Percentiles rank a stretch among this genome's conserved stretches.
Evolutionary conservation across 2,329 filamentous ascomycete species (phyloP).

Genomic region (Fusarium stilboides): DNA sequence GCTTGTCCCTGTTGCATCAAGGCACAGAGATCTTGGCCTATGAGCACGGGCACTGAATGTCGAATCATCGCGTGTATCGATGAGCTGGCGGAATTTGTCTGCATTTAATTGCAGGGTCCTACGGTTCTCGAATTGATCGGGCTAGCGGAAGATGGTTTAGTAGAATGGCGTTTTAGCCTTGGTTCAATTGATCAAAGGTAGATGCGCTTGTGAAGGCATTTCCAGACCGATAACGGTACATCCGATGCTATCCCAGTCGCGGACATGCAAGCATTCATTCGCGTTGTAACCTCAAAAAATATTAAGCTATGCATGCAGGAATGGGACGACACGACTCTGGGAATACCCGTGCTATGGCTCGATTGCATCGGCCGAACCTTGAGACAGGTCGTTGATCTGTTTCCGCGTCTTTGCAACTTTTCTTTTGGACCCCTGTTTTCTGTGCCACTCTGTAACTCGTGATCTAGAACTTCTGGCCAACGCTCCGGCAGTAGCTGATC

Average conservation of each 20-base stretch:
- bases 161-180: not conserved
- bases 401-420: slow-evolving; percentile 1
- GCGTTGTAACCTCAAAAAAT: slow-evolving; percentile 22
- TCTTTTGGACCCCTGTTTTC: slow-evolving; percentile 29
- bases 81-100: slow-evolving; percentile 16
- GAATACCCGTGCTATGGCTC: slow-evolving; percentile 37
- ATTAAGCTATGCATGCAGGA: slow-evolving; percentile 40
- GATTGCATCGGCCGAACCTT: slow-evolving; percentile 30
- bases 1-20: slow-evolving; percentile 8
- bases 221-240: slow-evolving; percentile 30
- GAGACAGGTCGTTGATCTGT: slow-evolving; percentile 10
- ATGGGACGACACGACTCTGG: slow-evolving; percentile 44
- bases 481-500: slow-evolving; percentile 16
- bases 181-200: slow-evolving; percentile 18
- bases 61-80: slow-evolving; percentile 8
- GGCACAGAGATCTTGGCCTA: slow-evolving; percentile 12
- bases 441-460: slow-evolving; percentile 1
- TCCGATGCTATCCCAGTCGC: slow-evolving; percentile 12
- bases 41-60: not conserved
- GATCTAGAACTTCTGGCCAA: slow-evolving; percentile 29
- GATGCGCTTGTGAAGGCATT: slow-evolving; percentile 16
- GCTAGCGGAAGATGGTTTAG: slow-evolving; percentile 17
- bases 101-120: not conserved
- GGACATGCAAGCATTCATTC: slow-evolving; percentile 13
- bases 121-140: not conserved